phyloP scores from a whole-genome alignment of 2,329 filamentous ascomycete genomes.

The Bretziella fagacearum region DNA sequence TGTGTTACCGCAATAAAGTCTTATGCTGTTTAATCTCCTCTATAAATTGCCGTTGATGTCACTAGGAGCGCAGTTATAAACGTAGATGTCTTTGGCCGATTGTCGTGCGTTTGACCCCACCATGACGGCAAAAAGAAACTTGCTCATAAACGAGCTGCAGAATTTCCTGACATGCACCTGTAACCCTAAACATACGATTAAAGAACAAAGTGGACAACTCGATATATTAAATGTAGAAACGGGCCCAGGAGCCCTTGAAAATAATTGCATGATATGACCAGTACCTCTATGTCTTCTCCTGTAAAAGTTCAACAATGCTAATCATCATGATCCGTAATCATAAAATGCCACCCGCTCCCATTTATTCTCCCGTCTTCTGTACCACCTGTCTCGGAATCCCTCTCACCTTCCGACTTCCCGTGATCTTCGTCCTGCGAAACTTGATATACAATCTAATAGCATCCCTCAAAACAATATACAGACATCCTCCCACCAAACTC shows the following conservation, averaged over 20 bases:
- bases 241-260: too few relatives aligned
- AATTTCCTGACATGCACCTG: background rate
- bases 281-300: too few relatives aligned
- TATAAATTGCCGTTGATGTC: too few relatives aligned
- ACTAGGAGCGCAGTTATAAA: background rate
- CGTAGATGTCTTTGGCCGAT: background rate
- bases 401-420: slow-evolving; percentile 35
- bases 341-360: background rate
- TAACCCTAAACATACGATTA: background rate
- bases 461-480: slow-evolving; percentile 74
- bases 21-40: too few relatives aligned
- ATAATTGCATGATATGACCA: too few relatives aligned
- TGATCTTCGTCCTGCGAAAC: slow-evolving; percentile 41
- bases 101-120: background rate
- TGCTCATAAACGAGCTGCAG: slow-evolving; percentile 7
- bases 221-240: too few relatives aligned
- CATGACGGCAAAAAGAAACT: background rate
- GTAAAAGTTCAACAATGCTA: too few relatives aligned
- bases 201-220: too few relatives aligned
- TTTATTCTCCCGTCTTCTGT: background rate
- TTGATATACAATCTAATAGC: slow-evolving; percentile 44
- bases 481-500: slow-evolving; percentile 71
- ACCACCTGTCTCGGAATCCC: slow-evolving; percentile 3
- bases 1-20: too few relatives aligned
- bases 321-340: background rate